Conservation (phyloP, 805 yeast species). For the Metschnikowia hibisci region DNA sequence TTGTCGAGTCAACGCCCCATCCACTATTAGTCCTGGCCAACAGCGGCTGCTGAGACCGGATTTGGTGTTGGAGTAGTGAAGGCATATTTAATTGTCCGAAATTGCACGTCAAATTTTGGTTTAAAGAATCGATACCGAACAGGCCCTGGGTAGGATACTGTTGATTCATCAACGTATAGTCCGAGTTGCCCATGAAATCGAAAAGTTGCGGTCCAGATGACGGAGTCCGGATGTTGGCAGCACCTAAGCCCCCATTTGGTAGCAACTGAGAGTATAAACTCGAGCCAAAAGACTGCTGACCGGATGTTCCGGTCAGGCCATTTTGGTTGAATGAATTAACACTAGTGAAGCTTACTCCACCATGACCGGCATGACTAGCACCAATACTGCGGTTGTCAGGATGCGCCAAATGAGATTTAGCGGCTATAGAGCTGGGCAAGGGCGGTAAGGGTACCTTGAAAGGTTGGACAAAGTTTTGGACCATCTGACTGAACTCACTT, state of each 20-base stretch:
- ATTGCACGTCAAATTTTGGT: slow-evolving; percentile 9
- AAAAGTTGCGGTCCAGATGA: slow-evolving; percentile 14
- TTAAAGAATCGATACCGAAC: slow-evolving; percentile 26
- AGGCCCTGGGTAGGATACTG: slow-evolving; percentile 21
- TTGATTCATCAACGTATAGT: slow-evolving; percentile 19
- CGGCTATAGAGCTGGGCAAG: slow-evolving; percentile 2
- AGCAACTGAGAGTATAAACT: slow-evolving; percentile 29
- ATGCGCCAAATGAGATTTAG: neutral
- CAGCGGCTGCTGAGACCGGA: slow-evolving; percentile 25
- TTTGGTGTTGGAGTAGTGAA: slow-evolving; percentile 33
- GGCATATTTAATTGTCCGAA: slow-evolving; percentile 27
- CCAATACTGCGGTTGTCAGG: neutral
- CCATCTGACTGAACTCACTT: slow-evolving; percentile 46
- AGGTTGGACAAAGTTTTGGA: slow-evolving; percentile 53
- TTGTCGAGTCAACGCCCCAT: slow-evolving; percentile 35
- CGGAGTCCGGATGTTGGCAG: slow-evolving; percentile 24
- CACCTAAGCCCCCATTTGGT: slow-evolving; percentile 26
- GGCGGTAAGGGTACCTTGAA: slow-evolving; percentile 56
- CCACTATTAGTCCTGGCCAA: slow-evolving; percentile 34
- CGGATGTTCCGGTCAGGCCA: slow-evolving; percentile 4
- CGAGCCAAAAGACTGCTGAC: slow-evolving; percentile 13
- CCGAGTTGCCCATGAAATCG: slow-evolving; percentile 17
- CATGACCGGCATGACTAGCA: neutral
- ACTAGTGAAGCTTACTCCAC: neutral
- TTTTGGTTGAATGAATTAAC: slow-evolving; percentile 5